Conservation (phyloP, 2,329 filamentous ascomycete genomes). For the Pleoardoris graminearum region DNA sequence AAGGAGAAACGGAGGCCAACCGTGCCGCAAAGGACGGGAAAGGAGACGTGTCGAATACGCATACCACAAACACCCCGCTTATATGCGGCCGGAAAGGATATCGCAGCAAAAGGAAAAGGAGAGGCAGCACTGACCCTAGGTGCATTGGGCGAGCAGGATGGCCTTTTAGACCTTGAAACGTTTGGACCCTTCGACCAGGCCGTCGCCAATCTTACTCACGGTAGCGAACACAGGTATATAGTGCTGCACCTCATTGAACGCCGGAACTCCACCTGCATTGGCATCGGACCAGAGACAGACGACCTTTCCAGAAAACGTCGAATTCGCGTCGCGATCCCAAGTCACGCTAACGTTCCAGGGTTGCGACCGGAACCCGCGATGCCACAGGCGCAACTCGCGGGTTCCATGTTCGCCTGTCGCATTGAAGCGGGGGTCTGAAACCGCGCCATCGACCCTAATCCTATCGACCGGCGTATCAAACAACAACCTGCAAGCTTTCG, state of each 20-base stretch:
- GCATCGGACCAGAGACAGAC: slow-evolving; percentile 88
- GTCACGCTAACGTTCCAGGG: slow-evolving; percentile 76
- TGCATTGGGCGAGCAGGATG: slow-evolving; percentile 24
- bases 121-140: slow-evolving; percentile 28
- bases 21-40: slow-evolving; percentile 23
- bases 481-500: slow-evolving; percentile 73
- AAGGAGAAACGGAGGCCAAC: slow-evolving; percentile 3
- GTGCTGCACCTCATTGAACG: slow-evolving; percentile 75
- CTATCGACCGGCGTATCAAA: slow-evolving; percentile 70
- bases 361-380: slow-evolving; percentile 75
- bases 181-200: slow-evolving; percentile 79
- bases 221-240: slow-evolving; percentile 81
- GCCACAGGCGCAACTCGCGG: slow-evolving; percentile 76
- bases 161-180: slow-evolving; percentile 53
- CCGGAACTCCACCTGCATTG: slow-evolving; percentile 77
- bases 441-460: slow-evolving; percentile 65
- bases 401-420: slow-evolving; percentile 65
- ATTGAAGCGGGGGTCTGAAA: slow-evolving; percentile 67
- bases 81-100: slow-evolving; percentile 38
- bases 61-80: slow-evolving; percentile 34
- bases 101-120: slow-evolving; percentile 37
- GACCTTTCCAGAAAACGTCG: slow-evolving; percentile 60
- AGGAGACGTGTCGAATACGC: slow-evolving; percentile 29
- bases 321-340: slow-evolving; percentile 55
- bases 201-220: slow-evolving; percentile 74